phyloP scores from a whole-genome alignment of 768 basidiomycete species.

The Serendipita sp. region DNA sequence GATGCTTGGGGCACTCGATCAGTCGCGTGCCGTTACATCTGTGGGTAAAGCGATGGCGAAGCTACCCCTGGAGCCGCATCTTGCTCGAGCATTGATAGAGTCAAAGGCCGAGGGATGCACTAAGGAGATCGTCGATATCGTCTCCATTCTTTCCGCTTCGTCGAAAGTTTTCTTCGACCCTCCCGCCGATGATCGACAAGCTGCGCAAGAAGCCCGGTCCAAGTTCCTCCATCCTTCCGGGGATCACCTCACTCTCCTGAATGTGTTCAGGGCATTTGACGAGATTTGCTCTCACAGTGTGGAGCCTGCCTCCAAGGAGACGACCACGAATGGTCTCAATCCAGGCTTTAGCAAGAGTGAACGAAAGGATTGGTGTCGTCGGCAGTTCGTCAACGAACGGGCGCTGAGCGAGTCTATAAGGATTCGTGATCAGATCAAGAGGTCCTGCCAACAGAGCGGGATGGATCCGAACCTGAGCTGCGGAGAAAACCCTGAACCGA shows the following conservation, averaged over 20 bases:
- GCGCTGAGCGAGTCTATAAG: constrained; percentile 62
- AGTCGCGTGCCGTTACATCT: constrained; percentile 44
- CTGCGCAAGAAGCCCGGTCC: constrained; percentile 45
- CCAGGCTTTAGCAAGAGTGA: constrained; percentile 1
- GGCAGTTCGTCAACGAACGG: constrained; percentile 68
- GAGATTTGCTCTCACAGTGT: constrained; percentile 37
- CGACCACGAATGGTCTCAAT: neutral
- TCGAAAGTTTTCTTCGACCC: constrained; percentile 70
- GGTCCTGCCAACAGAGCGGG: constrained; percentile 39
- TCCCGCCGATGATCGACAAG: constrained; percentile 49
- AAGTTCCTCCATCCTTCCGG: constrained; percentile 75
- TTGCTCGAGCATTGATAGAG: constrained; percentile 63
- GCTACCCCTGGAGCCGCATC: constrained; percentile 84
- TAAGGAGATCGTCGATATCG: constrained; percentile 62
- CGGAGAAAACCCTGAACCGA: constrained; percentile 46
- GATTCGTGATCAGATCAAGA: constrained; percentile 62
- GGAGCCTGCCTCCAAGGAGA: constrained; percentile 5
- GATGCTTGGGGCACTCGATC: constrained; percentile 63
- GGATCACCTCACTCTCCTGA: constrained; percentile 82
- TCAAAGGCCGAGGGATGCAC: constrained; percentile 60
- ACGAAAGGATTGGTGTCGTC: constrained; percentile 62
- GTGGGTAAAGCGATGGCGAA: constrained; percentile 70
- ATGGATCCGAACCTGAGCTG: constrained; percentile 44
- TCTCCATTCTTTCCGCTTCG: constrained; percentile 67
- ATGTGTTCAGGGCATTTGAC: constrained; percentile 66